Evolutionary conservation across 2,329 filamentous ascomycete species (phyloP), one percentile per base, ranked within the genome.

Genomic region (Aspergillus costaricaensis): DNA sequence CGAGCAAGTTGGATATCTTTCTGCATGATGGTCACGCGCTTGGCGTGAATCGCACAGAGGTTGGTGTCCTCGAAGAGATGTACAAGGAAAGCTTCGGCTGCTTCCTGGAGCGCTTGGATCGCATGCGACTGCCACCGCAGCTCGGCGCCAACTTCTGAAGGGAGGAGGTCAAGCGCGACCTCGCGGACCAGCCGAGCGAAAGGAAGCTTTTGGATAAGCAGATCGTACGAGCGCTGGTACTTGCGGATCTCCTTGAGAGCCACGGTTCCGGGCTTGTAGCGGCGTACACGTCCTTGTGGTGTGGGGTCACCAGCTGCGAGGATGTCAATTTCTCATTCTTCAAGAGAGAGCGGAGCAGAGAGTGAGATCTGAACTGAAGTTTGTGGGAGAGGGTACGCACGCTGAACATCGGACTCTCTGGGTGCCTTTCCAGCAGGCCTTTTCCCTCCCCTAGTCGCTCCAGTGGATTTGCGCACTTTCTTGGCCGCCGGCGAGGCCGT

Each of bases 1-100:
- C 91, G 82, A 19, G 94, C 94, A 62, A 98, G 85, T 80, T 97
- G 94, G 70, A 99, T 96, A 78, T 98, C 95, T 81, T 96, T 96
- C 78, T 95, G 92, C 91, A 96, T 94, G 70, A 97, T 96, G 41
- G 94, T 98, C 56, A 98, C 92, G 75, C 94, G 85, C 82, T 96
- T 97, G 63, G 94, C 95, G 79, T 98, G 94, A 70, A 98, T 93
- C 64, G 94, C 95, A 80, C 94, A 97, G 44, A 98, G 85, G 80
- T 98, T 97, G 66, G 91, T 91, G 78, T 96, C 92, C 76, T 97
- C 93, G 73, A 98, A 97, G n/a, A 98, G 82, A 74, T 96, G 93
- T 61, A 98, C 91, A 68, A 98, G 84, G 78, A 96, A 98, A 5
- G 94, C 94, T 80, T 98, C 94, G n/a, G 93, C 87, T 14, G 94